Base-by-base conservation (phyloP, 495 filamentous ascomycete genomes). In the Aspergillus incahuasiensis region DNA sequence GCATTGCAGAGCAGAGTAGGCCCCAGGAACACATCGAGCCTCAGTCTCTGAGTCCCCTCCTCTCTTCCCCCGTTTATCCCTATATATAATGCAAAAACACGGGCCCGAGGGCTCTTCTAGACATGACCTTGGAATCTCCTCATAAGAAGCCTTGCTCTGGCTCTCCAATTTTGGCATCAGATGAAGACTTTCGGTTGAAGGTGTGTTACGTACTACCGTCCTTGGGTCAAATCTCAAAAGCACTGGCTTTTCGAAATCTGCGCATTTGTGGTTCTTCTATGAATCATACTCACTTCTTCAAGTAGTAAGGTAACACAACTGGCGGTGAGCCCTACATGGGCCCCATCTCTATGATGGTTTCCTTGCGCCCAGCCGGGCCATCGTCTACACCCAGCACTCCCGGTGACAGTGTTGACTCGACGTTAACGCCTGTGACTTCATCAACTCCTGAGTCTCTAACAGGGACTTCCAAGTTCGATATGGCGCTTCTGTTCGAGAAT, bases 401-500 rank as follows among this genome's bases (percentile, higher is more conserved):
- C 24, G 22, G 28, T 1, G 18, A 28, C 8, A 28, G 39, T 35
- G 20, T 19, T 43, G n/a, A 22, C 8, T 22, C 46, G 3, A 25
- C 20, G 3, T 39, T 48, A 1, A 35, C 56, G 13, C 25, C 22
- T 52, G 38, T 48, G 15, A 50, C 39, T 22, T 32, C 57, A 21
- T 30, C 24, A 6, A 40, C 28, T 3, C 25, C 39, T 12, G 19
- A 38, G 19, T 40, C 25, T n/a, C 20, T 18, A 19, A 6, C 25
- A 12, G 25, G 16, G 7, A 52, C 21, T 5, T 11, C 38, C 0
- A 24, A 30, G 13, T 19, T 19, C 1, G 50, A 54, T 19, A 54
- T 18, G 42, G 40, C 53, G 22, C 20, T 42, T 9, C 16, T 48
- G 25, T 28, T 48, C n/a, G 55, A 54, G 44, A 56, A 56, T 6